Base-by-base conservation (phyloP, 2,329 filamentous ascomycete species). In the Colletotrichum orbiculare region DNA sequence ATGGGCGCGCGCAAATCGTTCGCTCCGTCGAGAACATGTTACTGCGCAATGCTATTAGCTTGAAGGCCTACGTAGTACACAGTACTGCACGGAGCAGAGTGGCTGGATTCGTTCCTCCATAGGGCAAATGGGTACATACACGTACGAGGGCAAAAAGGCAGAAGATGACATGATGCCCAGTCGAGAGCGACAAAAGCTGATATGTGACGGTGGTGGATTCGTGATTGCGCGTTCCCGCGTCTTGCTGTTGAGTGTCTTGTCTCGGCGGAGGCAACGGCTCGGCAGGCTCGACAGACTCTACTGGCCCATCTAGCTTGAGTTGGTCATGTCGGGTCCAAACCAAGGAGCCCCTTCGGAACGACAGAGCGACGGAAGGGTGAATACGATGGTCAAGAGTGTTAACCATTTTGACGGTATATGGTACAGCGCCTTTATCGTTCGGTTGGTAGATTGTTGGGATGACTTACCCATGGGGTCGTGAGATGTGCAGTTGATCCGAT, bases 171-270 rank as follows among this genome's bases (percentile, higher is more conserved):
- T 65, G 62, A 62, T 56, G 58, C 35, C 17, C 2, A 35, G 45
- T 12, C 8, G 17, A 37, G 9, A 25, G 25, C 25, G 1, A 25
- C 25, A 37, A 54, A 55, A 65, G 57, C 39, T 54, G 62, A 65
- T 38, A 65, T 61, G 45, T 65, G 57, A 65, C 46, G 55, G 57
- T 25, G 17, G 8, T 50, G 54, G 50, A 52, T 38, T 57, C 42
- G 39, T 12, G 47, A 45, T 48, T 62, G 58, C 53, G 53, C 41
- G 47, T 63, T 54, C 53, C 53, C 52, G 38, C 52, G 43, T 60
- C 56, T 47, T 53, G 53, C 10, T 46, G 11, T 33, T 8, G 17
- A 33, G 12, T 49, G 12, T 45, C 12, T 38, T 38, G 37, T 52
- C 53, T 52, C 34, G 42, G 54, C 46, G 48, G 41, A 25, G 38